phyloP scores from a whole-genome alignment of 1,284 basidiomycete genomes.

The Gomphus bonarii region DNA sequence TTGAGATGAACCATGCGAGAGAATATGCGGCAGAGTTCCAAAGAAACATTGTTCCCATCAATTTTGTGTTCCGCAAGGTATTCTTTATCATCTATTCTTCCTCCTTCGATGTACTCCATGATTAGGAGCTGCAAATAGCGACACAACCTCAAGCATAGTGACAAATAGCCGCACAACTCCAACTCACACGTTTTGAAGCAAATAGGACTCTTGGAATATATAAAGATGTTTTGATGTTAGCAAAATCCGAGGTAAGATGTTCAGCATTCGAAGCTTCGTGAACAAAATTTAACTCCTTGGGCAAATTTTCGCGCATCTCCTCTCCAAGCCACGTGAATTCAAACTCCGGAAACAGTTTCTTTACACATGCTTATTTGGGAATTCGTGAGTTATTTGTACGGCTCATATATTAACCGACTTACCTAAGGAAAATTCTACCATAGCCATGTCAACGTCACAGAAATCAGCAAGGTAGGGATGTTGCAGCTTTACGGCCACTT shows the following conservation, averaged over 20 bases:
- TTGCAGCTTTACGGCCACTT: constrained; percentile 95
- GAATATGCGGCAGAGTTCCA: constrained; percentile 87
- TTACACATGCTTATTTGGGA: constrained; percentile 61
- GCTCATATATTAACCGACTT: constrained; percentile 13
- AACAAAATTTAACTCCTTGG: constrained; percentile 91
- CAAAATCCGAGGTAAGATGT: constrained; percentile 67
- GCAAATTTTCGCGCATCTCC: constrained; percentile 88
- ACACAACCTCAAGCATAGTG: neutral
- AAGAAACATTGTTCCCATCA: constrained; percentile 87
- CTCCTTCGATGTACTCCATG: constrained; percentile 53
- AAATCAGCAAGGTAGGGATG: constrained; percentile 94
- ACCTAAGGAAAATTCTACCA: constrained; percentile 78
- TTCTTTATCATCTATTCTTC: constrained; percentile 79
- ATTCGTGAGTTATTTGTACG: constrained; percentile 3
- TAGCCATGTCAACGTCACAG: constrained; percentile 74
- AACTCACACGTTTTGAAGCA: constrained; percentile 68
- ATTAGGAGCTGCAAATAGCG: constrained; percentile 5
- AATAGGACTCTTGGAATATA: constrained; percentile 87
- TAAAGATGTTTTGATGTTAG: constrained; percentile 63
- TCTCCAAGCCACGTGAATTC: constrained; percentile 93
- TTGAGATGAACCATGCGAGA: constrained; percentile 95
- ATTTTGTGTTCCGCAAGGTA: constrained; percentile 82
- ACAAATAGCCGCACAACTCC: constrained; percentile 1
- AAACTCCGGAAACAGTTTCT: constrained; percentile 81
- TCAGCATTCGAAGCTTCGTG: constrained; percentile 86